phyloP scores from a whole-genome alignment of 805 yeast species.

The Cyberlindnera mycetangii region DNA sequence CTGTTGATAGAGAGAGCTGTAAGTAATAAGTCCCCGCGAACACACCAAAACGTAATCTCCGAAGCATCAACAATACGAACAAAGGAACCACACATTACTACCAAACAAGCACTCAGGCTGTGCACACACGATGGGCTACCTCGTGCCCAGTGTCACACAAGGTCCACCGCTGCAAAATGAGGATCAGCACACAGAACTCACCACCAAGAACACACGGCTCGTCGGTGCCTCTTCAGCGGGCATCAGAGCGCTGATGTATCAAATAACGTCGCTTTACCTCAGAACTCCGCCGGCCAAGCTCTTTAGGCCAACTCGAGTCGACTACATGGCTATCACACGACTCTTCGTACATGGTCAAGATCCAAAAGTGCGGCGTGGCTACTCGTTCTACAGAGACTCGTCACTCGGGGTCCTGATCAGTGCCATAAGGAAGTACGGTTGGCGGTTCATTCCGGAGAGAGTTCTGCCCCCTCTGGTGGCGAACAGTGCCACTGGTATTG shows the following conservation, averaged over 20 bases:
- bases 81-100: no score
- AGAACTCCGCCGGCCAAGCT: constrained; percentile 79
- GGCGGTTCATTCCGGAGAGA: constrained; percentile 77
- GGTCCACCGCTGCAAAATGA: neutral
- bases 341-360: constrained; percentile 45
- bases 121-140: neutral
- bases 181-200: constrained; percentile 25
- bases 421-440: constrained; percentile 75
- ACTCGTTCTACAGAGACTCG: constrained; percentile 58
- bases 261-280: constrained; percentile 71
- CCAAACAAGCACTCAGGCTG: neutral
- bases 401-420: constrained; percentile 68
- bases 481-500: constrained; percentile 85
- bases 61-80: neutral
- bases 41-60: neutral
- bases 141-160: neutral
- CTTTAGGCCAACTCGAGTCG: constrained; percentile 88
- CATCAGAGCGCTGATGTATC: constrained; percentile 77
- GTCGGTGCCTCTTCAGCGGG: constrained; percentile 86
- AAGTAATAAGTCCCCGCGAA: no score
- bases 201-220: constrained; percentile 43
- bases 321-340: constrained; percentile 70
- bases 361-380: constrained; percentile 40
- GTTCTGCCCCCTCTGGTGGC: constrained; percentile 86
- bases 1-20: neutral